Conservation (phyloP, 2,329 filamentous ascomycete genomes). For the Coniochaeta prunicola region DNA sequence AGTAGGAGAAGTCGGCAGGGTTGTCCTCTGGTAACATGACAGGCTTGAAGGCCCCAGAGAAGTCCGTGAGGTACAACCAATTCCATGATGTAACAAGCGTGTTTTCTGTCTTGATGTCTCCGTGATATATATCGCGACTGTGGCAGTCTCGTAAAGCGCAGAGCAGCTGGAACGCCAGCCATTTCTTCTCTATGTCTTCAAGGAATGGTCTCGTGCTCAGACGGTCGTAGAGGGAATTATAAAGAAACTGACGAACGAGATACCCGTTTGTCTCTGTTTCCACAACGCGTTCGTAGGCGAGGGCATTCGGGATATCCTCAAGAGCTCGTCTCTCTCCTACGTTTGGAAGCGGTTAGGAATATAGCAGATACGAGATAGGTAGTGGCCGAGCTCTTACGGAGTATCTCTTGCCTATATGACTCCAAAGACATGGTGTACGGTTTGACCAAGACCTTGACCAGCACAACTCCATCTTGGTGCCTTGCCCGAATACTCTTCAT, state of each 20-base stretch:
- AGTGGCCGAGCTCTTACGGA: constrained; percentile 43
- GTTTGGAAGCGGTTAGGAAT: neutral
- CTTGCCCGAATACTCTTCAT: constrained; percentile 94
- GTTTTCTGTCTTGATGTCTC: constrained; percentile 98
- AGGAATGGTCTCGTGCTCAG: constrained; percentile 94
- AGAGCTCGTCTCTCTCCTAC: constrained; percentile 73
- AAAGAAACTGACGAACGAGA: constrained; percentile 88
- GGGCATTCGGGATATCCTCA: constrained; percentile 79
- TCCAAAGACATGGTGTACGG: constrained; percentile 79
- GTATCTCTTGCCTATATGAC: constrained; percentile 68
- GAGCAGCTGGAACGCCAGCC: constrained; percentile 91
- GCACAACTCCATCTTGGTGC: constrained; percentile 82
- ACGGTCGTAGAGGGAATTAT: constrained; percentile 94
- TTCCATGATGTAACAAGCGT: constrained; percentile 97
- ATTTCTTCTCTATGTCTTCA: constrained; percentile 98
- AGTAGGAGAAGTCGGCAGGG: constrained; percentile 94
- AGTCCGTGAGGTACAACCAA: constrained; percentile 97
- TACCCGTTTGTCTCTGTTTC: constrained; percentile 91
- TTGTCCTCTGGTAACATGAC: constrained; percentile 93
- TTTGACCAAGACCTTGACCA: constrained; percentile 94
- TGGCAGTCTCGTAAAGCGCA: constrained; percentile 92
- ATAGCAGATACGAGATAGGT: neutral
- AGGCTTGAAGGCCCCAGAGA: constrained; percentile 92
- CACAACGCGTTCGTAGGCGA: constrained; percentile 83
- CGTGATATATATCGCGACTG: constrained; percentile 81